These are phyloP conservation scores for Pezicula carpinea DNA, from an alignment of 2,329 filamentous ascomycete genomes.

Conservation along the genomic window DNA sequence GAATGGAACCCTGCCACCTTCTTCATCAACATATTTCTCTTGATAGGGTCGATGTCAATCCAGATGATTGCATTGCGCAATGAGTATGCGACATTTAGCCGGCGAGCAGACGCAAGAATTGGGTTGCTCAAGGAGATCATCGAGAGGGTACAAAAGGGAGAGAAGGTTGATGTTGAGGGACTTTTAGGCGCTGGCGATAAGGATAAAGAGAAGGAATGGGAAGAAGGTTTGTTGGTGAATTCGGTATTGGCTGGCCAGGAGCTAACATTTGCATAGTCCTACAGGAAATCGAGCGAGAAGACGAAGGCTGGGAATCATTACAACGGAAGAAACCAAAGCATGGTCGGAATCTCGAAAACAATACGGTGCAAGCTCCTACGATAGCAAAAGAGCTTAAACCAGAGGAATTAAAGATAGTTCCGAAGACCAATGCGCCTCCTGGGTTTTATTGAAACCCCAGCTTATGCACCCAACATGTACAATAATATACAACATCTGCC, in stretches of 20 bases:
- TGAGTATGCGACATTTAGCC: conserved; percentile 66
- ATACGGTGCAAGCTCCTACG: not conserved
- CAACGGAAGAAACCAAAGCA: conserved; percentile 19
- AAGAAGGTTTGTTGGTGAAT: conserved; percentile 57
- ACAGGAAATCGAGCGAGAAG: conserved; percentile 61
- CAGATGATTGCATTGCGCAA: conserved; percentile 81
- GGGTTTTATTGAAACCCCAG: conserved; percentile 24
- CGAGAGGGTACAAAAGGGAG: conserved; percentile 63
- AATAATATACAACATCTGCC: conserved; percentile 18
- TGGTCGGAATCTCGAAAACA: conserved; percentile 7
- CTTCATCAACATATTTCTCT: conserved; percentile 74
- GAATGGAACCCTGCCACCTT: conserved; percentile 80
- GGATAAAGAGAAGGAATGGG: conserved; percentile 78
- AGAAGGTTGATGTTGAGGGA: conserved; percentile 81
- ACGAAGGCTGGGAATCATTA: conserved; percentile 37
- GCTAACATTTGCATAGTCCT: conserved; percentile 43
- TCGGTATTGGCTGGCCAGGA: not conserved
- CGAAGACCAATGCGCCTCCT: conserved; percentile 22
- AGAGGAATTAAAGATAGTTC: conserved; percentile 4
- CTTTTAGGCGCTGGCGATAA: conserved; percentile 73
- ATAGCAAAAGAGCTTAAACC: conserved; percentile 4
- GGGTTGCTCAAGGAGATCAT: conserved; percentile 70
- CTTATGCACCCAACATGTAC: conserved; percentile 8
- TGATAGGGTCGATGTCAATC: conserved; percentile 95
- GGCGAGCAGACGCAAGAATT: conserved; percentile 77